phyloP scores from a whole-genome alignment of 2,329 filamentous ascomycete species.

The Ophiostoma quercus region DNA sequence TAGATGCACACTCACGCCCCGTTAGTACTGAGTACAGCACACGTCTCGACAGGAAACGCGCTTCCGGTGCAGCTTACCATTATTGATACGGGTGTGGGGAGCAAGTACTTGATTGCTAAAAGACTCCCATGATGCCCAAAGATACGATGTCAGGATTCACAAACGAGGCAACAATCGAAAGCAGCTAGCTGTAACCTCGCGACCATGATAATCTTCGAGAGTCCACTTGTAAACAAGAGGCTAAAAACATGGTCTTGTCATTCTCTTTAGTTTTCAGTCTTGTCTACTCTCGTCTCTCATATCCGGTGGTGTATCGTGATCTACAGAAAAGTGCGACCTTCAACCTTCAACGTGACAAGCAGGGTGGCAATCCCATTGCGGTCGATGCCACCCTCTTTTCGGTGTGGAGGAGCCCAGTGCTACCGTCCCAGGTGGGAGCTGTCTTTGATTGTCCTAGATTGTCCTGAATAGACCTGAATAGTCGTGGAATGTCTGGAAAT shows the following conservation, averaged over 20 bases:
- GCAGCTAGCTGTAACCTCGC: neutral
- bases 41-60: neutral
- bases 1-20: neutral
- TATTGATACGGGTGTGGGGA: neutral
- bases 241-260: neutral
- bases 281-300: constrained; percentile 3
- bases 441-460: neutral
- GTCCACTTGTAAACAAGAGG: too few relatives aligned
- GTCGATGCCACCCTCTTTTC: neutral
- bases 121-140: neutral
- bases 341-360: neutral
- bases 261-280: neutral
- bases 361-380: neutral
- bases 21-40: neutral
- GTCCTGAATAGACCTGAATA: too few relatives aligned
- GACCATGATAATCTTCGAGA: neutral
- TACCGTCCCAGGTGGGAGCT: neutral
- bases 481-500: too few relatives aligned
- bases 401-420: neutral
- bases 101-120: neutral
- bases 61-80: neutral
- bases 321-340: neutral
- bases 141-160: neutral
- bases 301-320: constrained; percentile 8
- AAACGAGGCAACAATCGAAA: neutral